These are phyloP conservation scores for Candida sp. DNA, from an alignment of 1,139 yeast species.

Conservation along the genomic window DNA sequence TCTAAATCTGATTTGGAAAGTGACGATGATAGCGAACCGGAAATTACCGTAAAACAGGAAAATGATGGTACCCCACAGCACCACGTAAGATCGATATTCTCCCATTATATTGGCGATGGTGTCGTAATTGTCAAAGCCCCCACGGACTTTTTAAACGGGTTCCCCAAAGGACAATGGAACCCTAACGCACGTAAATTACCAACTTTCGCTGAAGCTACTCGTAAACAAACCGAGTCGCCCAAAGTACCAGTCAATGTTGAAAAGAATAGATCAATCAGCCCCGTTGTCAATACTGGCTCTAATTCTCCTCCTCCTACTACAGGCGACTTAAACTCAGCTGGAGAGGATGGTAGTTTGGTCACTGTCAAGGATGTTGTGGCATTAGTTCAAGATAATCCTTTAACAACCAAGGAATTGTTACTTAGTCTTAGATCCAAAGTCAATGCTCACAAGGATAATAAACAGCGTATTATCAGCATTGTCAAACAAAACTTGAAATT, in stretches of 20 bases:
- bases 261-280: constrained; percentile 10
- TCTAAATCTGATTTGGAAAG: constrained; percentile 71
- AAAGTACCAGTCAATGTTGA: constrained; percentile 42
- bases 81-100: constrained; percentile 36
- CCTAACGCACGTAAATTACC: constrained; percentile 54
- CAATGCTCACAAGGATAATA: constrained; percentile 67
- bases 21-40: constrained; percentile 43
- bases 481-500: constrained; percentile 69
- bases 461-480: constrained; percentile 59
- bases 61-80: constrained; percentile 23
- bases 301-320: constrained; percentile 18
- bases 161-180: constrained; percentile 85
- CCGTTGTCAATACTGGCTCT: constrained; percentile 7
- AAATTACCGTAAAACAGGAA: constrained; percentile 41
- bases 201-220: constrained; percentile 13
- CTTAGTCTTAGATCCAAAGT: constrained; percentile 61
- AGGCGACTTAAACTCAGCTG: constrained; percentile 32
- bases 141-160: constrained; percentile 54
- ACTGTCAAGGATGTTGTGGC: constrained; percentile 72
- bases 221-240: constrained; percentile 14
- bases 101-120: constrained; percentile 57
- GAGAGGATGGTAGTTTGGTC: constrained; percentile 44
- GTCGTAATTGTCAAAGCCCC: constrained; percentile 67
- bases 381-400: constrained; percentile 59
- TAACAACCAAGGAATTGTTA: constrained; percentile 66